Base-by-base conservation (phyloP, 768 basidiomycete species). In the Tylopilus vinaceipallidus region DNA sequence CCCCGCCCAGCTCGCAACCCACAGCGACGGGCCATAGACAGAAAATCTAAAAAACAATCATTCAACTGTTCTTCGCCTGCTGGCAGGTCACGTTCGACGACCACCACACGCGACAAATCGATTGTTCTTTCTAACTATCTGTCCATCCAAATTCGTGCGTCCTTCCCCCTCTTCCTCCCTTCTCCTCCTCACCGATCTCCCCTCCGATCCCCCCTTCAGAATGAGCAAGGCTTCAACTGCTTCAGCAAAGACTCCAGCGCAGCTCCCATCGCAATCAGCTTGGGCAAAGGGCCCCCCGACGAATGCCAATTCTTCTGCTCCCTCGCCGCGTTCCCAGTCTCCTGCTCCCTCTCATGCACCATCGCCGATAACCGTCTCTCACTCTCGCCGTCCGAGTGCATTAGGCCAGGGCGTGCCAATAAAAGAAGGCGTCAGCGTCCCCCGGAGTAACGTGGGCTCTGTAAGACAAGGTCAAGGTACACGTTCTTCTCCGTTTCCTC, bases 161-260 rank as follows among this genome's bases (percentile, higher is more conserved):
- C 30, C 19, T 2, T 61, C 47, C 32, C 12, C 11, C 12, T 30
- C 50, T 56, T 44, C 1, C 46, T 30, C 36, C 48, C 29, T 27
- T 41, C 2, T 48, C 12, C 22, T 7, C 19, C 17, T 33, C 39
- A 12, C 23, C 1, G 22, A 45, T 49, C 44, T 3, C 0, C 16
- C 22, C 3, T 23, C 44, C 46, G 50, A 63, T 52, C 17, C 51
- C 46, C 49, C 52, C 34, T 27, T 9, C 57, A 91, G 88, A 91
- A 95, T 95, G 92, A 95, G 89, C 89, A 93, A 86, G 85, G 82
- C 81, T 74, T 83, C 88, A 60, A 80, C 85, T 71, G 77, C 81
- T 71, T 75, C 86, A 71, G 75, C 74, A 74, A 86, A 85, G 82
- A 84, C 74, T 76, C 79, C 79, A 72, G 69, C 82, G 74, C 82